Evolutionary conservation across 1,284 basidiomycete species (phyloP).

Genomic region (Moesziomyces aphidis): DNA sequence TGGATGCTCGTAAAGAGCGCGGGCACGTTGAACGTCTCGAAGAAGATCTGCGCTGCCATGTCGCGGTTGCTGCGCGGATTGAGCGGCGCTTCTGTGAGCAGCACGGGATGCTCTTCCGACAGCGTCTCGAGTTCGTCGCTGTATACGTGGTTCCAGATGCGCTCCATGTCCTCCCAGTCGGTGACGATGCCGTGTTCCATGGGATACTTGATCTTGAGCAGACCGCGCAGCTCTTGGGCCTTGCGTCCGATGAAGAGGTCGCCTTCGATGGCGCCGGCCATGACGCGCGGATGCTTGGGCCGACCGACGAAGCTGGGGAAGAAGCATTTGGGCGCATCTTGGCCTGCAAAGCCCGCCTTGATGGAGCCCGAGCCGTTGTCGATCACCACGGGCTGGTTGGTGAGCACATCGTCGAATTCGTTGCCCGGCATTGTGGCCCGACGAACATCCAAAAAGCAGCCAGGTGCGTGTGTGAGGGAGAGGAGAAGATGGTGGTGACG

Average conservation of each 20-base stretch:
- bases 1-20: slow-evolving; percentile 97
- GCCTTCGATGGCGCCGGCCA: slow-evolving; percentile 68
- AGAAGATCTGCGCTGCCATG: slow-evolving; percentile 97
- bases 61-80: slow-evolving; percentile 93
- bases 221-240: slow-evolving; percentile 65
- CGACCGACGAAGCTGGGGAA: slow-evolving; percentile 66
- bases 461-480: no score
- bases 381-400: slow-evolving; percentile 68
- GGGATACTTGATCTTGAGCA: slow-evolving; percentile 66
- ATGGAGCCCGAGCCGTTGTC: slow-evolving; percentile 67
- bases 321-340: slow-evolving; percentile 66
- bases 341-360: slow-evolving; percentile 67
- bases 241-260: slow-evolving; percentile 65
- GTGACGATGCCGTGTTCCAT: slow-evolving; percentile 68
- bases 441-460: neutral
- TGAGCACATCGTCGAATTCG: slow-evolving; percentile 67
- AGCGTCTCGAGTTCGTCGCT: slow-evolving; percentile 64
- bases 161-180: slow-evolving; percentile 68
- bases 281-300: slow-evolving; percentile 65
- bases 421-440: slow-evolving; percentile 33
- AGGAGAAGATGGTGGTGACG: neutral
- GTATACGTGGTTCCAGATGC: slow-evolving; percentile 66
- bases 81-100: slow-evolving; percentile 90
- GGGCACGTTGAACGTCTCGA: slow-evolving; percentile 98
- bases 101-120: slow-evolving; percentile 83